Evolutionary conservation across 2,329 filamentous ascomycete genomes (phyloP).

Genomic region (Cryphonectria nitschkei): DNA sequence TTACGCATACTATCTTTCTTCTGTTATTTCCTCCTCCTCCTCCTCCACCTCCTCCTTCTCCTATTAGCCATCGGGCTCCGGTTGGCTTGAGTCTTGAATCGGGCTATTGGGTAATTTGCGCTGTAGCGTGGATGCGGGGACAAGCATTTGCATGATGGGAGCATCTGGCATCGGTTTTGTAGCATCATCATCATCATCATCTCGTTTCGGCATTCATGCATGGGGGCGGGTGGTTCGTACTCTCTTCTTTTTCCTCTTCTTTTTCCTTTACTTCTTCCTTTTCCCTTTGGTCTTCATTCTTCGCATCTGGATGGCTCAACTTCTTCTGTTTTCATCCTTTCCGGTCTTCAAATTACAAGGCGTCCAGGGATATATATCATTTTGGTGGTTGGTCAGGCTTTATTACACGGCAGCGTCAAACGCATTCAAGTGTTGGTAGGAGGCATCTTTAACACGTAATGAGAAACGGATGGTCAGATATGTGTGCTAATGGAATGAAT

Average conservation of each 20-base stretch:
- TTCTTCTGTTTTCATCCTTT: background rate
- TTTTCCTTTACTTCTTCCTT: background rate
- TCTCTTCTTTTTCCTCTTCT: background rate
- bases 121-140: slow-evolving; percentile 9
- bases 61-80: background rate
- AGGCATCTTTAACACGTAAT: slow-evolving; percentile 9
- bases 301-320: background rate
- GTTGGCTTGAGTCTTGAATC: slow-evolving; percentile 9
- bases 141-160: slow-evolving; percentile 19
- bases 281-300: background rate
- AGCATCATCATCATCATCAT: background rate
- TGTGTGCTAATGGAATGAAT: background rate
- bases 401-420: slow-evolving; percentile 26
- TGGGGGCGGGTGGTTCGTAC: background rate
- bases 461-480: slow-evolving; percentile 10
- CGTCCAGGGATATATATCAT: slow-evolving; percentile 19
- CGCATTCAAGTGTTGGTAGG: slow-evolving; percentile 21
- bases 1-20: slow-evolving; percentile 4
- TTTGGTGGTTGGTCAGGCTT: slow-evolving; percentile 1
- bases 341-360: background rate
- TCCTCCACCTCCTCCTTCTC: background rate
- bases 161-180: slow-evolving; percentile 14
- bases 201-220: slow-evolving; percentile 6
- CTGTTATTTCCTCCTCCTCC: background rate
- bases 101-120: slow-evolving; percentile 9